Evolutionary conservation across 2,329 filamentous ascomycete genomes (phyloP), one percentile per base, ranked within the genome.

Genomic region (Westerdykella ornata): DNA sequence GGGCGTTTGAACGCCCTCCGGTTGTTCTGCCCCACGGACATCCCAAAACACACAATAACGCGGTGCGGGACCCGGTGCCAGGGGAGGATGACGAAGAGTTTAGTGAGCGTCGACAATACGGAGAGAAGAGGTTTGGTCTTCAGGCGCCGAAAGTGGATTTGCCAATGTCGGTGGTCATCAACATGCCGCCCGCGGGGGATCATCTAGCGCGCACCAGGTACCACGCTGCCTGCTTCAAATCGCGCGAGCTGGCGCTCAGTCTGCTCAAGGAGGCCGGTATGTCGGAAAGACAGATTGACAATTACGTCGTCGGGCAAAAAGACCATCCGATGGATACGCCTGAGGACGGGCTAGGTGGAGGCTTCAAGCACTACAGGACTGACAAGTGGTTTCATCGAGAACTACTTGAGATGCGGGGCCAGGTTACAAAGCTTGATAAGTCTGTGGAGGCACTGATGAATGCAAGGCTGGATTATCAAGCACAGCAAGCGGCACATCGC

Each of bases 1-100:
- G 57, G 58, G 54, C 60, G 29, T 65, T 63, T 38, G 60, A 64
- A 18, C 60, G 62, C 22, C 60, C 62, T 13, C 41, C 54, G 18
- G 15, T 50, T 7, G 34, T 61, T 12, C 44, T 33, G 30, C n/a
- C n/a, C 16, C 30, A 33, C 30, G 16, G 13, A 5, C n/a, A 7
- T 5, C 15, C 33, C 34, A 47, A 49, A 17, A 60, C 59, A 37
- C 57, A 59, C 15, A 49, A 60, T 26, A 15, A 59, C 6, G 40
- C 46, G 13, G 48, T 39, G 3, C 35, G 63, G 3, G 58, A 64
- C 41, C 45, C 46, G 6, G 38, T 48, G 29, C 39, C 37, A 3
- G 22, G 12, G 22, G 22, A 26, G 2, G 22, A 26, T 9, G 30
- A 33, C 13, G 30, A 13, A 7, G 54, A 57, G 40, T 49, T 54